phyloP scores from a whole-genome alignment of 257 asterid species.

The Solanum paucissectum region DNA sequence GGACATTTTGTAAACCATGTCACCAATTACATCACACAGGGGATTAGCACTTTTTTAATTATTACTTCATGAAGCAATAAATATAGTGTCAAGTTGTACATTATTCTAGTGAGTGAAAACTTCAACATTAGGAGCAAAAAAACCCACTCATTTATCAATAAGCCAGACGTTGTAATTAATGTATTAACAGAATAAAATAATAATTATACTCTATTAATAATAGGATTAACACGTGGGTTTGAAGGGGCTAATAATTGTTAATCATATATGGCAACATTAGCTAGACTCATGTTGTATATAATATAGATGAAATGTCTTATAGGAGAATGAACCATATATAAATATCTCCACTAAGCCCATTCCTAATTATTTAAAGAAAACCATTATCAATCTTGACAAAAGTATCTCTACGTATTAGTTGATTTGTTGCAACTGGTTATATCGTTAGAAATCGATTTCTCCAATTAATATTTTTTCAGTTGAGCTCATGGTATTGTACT shows the following conservation, averaged over 20 bases:
- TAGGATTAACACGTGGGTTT: not conserved
- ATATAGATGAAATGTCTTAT: not conserved
- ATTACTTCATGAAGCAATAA: not conserved
- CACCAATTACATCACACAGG: not conserved
- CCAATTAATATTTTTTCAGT: too few relatives aligned
- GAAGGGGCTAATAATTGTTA: not conserved
- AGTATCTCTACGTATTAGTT: not conserved
- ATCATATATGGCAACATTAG: not conserved
- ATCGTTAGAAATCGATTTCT: not conserved
- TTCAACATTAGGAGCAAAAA: not conserved
- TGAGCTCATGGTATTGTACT: too few relatives aligned
- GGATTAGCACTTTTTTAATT: not conserved
- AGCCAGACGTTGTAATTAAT: not conserved
- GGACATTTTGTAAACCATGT: not conserved
- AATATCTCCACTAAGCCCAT: not conserved
- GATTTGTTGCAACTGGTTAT: not conserved
- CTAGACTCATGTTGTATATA: not conserved
- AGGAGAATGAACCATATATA: not conserved
- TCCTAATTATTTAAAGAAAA: not conserved
- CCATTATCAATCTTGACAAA: not conserved
- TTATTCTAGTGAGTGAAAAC: not conserved
- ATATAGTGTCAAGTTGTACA: not conserved
- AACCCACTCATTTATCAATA: not conserved
- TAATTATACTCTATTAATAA: not conserved
- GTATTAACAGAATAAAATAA: not conserved